A percentile compares a stretch with the other conserved stretches of the same genome.
phyloP scores from a whole-genome alignment of 2,329 filamentous ascomycete genomes.

The Ambrosiella xylebori region DNA sequence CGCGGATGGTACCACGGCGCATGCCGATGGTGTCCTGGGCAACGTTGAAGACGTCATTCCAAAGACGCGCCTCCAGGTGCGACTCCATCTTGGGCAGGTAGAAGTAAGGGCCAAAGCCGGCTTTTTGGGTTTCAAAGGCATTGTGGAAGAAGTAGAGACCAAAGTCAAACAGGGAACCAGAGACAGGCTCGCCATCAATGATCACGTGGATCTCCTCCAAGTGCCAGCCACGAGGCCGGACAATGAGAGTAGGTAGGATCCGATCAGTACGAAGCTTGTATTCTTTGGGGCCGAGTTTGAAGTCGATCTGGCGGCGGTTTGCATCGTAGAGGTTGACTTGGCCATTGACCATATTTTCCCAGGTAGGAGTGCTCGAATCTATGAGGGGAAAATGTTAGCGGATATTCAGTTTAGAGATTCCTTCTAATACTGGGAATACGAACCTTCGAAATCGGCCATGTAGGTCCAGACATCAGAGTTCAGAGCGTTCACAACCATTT shows the following conservation, averaged over 20 bases:
- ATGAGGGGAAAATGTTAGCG: conserved; percentile 9
- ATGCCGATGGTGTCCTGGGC: conserved; percentile 86
- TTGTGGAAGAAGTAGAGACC: conserved; percentile 99
- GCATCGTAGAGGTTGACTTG: conserved; percentile 97
- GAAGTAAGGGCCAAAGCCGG: conserved; percentile 85
- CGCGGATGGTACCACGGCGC: conserved; percentile 78
- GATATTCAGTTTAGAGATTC: not conserved
- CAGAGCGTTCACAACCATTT: conserved; percentile 97
- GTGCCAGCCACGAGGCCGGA: conserved; percentile 92
- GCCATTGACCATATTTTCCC: conserved; percentile 98
- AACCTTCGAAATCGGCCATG: conserved; percentile 98
- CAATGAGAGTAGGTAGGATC: conserved; percentile 72
- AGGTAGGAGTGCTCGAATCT: conserved; percentile 93
- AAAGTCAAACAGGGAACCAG: conserved; percentile 86
- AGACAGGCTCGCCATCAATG: conserved; percentile 87
- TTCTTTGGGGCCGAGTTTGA: conserved; percentile 86
- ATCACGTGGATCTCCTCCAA: conserved; percentile 97
- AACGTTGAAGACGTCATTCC: conserved; percentile 97
- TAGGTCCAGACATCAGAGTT: conserved; percentile 97
- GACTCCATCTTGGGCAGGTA: conserved; percentile 98
- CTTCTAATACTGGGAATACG: conserved; percentile 17
- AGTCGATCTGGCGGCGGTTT: conserved; percentile 83
- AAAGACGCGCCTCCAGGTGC: conserved; percentile 87
- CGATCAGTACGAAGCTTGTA: conserved; percentile 94
- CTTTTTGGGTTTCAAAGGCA: conserved; percentile 68